Evolutionary conservation across 1,284 basidiomycete genomes (phyloP).

Genomic region (Malassezia cuniculi): DNA sequence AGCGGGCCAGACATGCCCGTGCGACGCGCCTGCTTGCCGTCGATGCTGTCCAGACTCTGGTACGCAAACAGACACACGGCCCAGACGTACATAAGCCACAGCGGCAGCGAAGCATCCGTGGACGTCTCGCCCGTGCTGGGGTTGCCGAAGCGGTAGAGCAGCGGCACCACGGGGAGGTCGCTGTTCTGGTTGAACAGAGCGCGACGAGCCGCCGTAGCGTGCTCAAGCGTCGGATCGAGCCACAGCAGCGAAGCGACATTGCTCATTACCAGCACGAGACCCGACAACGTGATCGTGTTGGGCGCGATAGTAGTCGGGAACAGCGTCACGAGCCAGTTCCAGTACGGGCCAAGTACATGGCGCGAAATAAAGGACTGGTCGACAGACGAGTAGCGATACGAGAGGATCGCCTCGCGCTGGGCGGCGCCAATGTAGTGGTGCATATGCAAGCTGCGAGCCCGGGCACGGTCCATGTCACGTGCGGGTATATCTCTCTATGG

Average conservation of each 20-base stretch:
- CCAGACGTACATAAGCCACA: constrained; percentile 50
- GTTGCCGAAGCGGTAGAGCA: constrained; percentile 23
- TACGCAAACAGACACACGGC: constrained; percentile 79
- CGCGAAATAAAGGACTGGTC: constrained; percentile 54
- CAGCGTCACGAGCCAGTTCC: constrained; percentile 82
- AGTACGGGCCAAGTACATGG: constrained; percentile 77
- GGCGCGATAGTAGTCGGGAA: constrained; percentile 81
- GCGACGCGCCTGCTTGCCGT: constrained; percentile 85
- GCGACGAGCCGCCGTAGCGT: constrained; percentile 26
- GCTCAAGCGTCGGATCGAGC: constrained; percentile 24
- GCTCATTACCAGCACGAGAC: constrained; percentile 65
- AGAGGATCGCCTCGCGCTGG: constrained; percentile 49
- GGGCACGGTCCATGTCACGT: too few species aligned
- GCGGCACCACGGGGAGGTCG: constrained; percentile 18
- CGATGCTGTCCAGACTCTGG: constrained; percentile 77
- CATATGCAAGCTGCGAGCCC: too few species aligned
- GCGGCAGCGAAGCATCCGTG: constrained; percentile 12
- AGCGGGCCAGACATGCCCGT: constrained; percentile 92
- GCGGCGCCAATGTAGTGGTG: constrained; percentile 46
- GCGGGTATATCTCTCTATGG: too few species aligned
- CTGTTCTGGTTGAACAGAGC: constrained; percentile 17
- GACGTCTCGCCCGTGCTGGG: constrained; percentile 16
- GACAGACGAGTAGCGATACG: constrained; percentile 53
- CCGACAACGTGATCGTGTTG: constrained; percentile 55
- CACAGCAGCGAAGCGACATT: constrained; percentile 69